Percentiles rank a stretch among this genome's conserved stretches.
Evolutionary conservation across 768 basidiomycete species (phyloP).

Genomic region (Hirschioporus abietinus): DNA sequence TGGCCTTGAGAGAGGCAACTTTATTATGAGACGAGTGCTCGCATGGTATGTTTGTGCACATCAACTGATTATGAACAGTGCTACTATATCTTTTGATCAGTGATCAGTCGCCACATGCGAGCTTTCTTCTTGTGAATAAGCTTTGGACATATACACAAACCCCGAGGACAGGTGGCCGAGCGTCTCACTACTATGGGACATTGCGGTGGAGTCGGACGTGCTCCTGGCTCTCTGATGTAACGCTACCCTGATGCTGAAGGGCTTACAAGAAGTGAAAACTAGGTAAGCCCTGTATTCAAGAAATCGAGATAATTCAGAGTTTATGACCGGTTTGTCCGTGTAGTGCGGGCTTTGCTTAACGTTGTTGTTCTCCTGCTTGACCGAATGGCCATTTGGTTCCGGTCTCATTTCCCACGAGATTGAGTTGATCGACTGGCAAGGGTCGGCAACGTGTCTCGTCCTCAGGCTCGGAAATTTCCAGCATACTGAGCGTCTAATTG

Average conservation of each 20-base stretch:
- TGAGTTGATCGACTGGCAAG: background rate
- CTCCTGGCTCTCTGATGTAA: background rate
- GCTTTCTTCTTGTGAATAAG: no score
- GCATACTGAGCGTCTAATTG: background rate
- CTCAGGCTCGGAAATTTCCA: background rate
- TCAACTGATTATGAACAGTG: no score
- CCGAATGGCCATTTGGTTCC: background rate
- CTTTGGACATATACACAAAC: background rate
- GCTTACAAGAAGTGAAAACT: background rate
- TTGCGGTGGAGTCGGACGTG: background rate
- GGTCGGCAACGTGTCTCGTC: background rate
- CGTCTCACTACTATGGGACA: background rate
- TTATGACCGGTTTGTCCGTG: background rate
- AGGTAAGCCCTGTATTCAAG: background rate
- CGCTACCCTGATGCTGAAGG: background rate
- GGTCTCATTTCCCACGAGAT: background rate
- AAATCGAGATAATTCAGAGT: background rate
- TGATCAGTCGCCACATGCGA: no score
- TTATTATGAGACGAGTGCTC: no score
- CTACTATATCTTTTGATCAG: no score
- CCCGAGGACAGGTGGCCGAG: background rate
- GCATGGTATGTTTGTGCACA: no score
- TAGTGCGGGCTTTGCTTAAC: background rate
- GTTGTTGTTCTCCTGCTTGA: background rate
- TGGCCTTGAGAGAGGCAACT: no score